Percentiles rank a stretch among this genome's conserved stretches.
Conservation (phyloP, 2,329 filamentous ascomycete genomes). For the Fusarium mexicanum region DNA sequence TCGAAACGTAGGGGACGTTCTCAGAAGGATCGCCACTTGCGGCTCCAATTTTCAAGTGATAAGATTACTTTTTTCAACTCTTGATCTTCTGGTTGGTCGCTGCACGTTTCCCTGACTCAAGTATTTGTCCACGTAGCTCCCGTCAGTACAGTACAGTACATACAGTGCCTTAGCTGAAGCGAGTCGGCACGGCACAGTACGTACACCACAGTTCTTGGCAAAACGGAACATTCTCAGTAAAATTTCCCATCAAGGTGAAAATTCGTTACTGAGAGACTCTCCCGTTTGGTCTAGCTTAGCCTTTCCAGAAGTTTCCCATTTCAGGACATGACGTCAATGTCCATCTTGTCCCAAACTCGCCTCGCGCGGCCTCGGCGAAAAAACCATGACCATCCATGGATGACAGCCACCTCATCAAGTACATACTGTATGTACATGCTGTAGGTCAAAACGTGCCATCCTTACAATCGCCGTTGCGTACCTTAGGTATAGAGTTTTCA, state of each 20-base stretch:
- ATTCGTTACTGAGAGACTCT: conserved; percentile 4
- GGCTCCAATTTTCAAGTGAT: conserved; percentile 20
- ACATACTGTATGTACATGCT: not conserved
- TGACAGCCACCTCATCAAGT: conserved; percentile 25
- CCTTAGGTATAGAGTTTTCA: not conserved
- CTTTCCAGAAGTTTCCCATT: conserved; percentile 28
- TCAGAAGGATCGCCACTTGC: conserved; percentile 31
- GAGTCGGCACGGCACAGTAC: too few species aligned
- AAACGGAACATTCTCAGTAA: not conserved
- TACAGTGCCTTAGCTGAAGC: not conserved
- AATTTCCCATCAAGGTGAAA: conserved; percentile 14
- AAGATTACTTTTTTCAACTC: conserved; percentile 23
- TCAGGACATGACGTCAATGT: conserved; percentile 21
- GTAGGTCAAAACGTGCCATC: conserved; percentile 1
- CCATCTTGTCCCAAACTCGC: conserved; percentile 2
- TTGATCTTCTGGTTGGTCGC: conserved; percentile 20
- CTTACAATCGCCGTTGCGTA: not conserved
- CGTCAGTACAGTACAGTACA: not conserved
- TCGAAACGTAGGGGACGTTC: not conserved
- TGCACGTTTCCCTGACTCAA: conserved; percentile 29
- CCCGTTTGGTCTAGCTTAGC: not conserved
- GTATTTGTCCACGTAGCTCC: conserved; percentile 26
- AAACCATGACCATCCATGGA: not conserved
- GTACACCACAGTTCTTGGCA: not conserved
- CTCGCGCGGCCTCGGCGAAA: conserved; percentile 22